Percentiles rank a stretch among this genome's conserved stretches.
These are phyloP conservation scores for Omphalotus olearius DNA, from an alignment of 1,284 basidiomycete species.

Conservation along the genomic window DNA sequence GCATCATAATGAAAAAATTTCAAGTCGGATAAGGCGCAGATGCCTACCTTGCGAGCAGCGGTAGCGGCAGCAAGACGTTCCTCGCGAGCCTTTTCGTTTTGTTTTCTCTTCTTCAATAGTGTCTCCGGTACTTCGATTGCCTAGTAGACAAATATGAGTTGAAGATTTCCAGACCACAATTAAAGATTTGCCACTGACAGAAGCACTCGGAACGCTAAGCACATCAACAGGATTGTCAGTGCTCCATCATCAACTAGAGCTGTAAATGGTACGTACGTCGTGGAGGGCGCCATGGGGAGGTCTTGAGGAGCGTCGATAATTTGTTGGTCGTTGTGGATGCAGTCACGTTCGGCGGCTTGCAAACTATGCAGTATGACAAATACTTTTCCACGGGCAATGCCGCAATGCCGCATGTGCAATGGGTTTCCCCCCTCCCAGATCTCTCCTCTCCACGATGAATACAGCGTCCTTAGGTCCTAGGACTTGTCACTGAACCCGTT, in stretches of 20 bases:
- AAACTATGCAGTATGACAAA: slow-evolving; percentile 45
- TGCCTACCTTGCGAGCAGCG: slow-evolving; percentile 89
- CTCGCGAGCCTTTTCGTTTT: slow-evolving; percentile 96
- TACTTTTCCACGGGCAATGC: slow-evolving; percentile 24
- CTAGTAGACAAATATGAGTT: slow-evolving; percentile 32
- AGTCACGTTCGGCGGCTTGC: slow-evolving; percentile 31
- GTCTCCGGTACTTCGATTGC: slow-evolving; percentile 96
- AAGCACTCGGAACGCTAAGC: slow-evolving; percentile 62
- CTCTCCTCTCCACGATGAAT: no score
- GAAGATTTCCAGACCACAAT: slow-evolving; percentile 15
- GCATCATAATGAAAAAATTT: slow-evolving; percentile 62
- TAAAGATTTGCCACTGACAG: slow-evolving; percentile 44
- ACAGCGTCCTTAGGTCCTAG: no score
- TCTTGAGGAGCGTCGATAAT: slow-evolving; percentile 37
- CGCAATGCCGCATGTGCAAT: neutral
- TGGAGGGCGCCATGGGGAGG: slow-evolving; percentile 58
- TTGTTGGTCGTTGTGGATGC: neutral
- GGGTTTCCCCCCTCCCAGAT: no score
- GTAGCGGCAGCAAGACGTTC: slow-evolving; percentile 86
- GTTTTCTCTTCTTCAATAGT: slow-evolving; percentile 98
- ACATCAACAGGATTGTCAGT: slow-evolving; percentile 12
- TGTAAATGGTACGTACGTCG: slow-evolving; percentile 48
- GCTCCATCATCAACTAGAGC: slow-evolving; percentile 3
- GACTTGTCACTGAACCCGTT: no score
- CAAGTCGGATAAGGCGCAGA: slow-evolving; percentile 11